A percentile compares a stretch with the other conserved stretches of the same genome.
These are phyloP conservation scores for Phytophthora boehmeriae DNA, from an alignment of 352 stramenopile genomes.

Conservation along the genomic window DNA sequence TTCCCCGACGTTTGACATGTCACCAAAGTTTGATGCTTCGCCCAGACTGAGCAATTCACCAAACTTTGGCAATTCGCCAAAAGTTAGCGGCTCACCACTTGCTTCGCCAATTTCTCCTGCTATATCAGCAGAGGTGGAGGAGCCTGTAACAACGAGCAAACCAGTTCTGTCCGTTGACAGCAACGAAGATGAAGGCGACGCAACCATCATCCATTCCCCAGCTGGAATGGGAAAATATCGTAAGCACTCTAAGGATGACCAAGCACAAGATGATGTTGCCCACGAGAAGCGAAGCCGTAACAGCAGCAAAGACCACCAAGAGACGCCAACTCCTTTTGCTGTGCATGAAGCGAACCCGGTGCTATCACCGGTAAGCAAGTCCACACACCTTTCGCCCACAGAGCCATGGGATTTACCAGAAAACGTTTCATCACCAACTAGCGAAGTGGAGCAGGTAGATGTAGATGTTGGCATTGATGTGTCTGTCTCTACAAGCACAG, in stretches of 20 bases:
- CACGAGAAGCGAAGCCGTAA: conserved; percentile 31
- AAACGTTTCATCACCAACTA: conserved; percentile 26
- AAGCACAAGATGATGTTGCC: conserved; percentile 6
- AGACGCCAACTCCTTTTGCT: conserved; percentile 7
- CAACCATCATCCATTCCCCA: background rate
- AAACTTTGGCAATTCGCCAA: conserved; percentile 31
- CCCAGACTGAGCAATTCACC: conserved; percentile 15
- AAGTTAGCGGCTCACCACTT: conserved; percentile 37
- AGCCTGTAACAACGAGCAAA: conserved; percentile 8
- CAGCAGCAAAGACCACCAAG: conserved; percentile 29
- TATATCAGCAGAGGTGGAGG: conserved; percentile 12
- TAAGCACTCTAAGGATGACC: conserved; percentile 2
- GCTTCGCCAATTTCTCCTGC: conserved; percentile 26
- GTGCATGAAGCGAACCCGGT: conserved; percentile 25
- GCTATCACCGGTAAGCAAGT: conserved; percentile 26
- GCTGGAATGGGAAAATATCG: conserved; percentile 11
- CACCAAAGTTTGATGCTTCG: conserved; percentile 20
- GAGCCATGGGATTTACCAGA: conserved; percentile 43
- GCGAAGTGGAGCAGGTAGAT: conserved; percentile 15
- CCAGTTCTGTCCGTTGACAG: conserved; percentile 6
- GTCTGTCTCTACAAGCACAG: conserved; percentile 12
- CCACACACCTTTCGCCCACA: conserved; percentile 35
- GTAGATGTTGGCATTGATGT: conserved; percentile 23
- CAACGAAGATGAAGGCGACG: conserved; percentile 13
- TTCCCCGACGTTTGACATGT: conserved; percentile 16